Percentiles rank a stretch among this genome's conserved stretches.
phyloP scores from a whole-genome alignment of 2,329 filamentous ascomycete species.

The Fusarium tricinctum region DNA sequence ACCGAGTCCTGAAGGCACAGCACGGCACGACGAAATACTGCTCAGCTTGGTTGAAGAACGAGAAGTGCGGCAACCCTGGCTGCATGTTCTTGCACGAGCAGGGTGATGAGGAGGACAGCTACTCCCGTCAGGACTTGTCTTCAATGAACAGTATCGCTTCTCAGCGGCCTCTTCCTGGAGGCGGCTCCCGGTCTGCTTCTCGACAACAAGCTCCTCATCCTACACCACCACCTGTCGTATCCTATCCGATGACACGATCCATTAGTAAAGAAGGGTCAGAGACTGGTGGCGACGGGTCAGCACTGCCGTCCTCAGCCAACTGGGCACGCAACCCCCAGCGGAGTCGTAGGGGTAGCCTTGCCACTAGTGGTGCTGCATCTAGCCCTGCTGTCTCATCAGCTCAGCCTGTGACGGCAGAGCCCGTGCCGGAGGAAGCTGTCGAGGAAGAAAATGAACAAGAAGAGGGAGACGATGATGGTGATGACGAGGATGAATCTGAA shows the following conservation, averaged over 20 bases:
- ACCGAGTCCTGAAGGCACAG: conserved; percentile 83
- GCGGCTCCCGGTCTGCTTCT: conserved; percentile 66
- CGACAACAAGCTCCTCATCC: conserved; percentile 63
- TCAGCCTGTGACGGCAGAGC: conserved; percentile 67
- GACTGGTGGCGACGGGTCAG: conserved; percentile 82
- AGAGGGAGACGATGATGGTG: conserved; percentile 1
- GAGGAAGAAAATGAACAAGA: conserved; percentile 50
- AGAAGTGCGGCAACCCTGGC: conserved; percentile 93
- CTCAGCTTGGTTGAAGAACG: conserved; percentile 94
- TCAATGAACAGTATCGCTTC: conserved; percentile 93
- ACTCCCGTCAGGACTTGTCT: conserved; percentile 92
- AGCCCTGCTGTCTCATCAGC: conserved; percentile 81
- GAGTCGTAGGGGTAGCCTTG: conserved; percentile 81
- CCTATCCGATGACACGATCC: conserved; percentile 79
- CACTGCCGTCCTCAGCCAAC: conserved; percentile 91
- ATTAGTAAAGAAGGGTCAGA: conserved; percentile 83
- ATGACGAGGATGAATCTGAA: not conserved
- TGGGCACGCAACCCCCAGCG: conserved; percentile 83
- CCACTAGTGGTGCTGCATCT: conserved; percentile 83
- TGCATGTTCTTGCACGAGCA: conserved; percentile 99
- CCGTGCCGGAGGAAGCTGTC: conserved; percentile 59
- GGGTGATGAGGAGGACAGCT: conserved; percentile 98
- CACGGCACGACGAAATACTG: conserved; percentile 97
- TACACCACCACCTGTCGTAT: conserved; percentile 56
- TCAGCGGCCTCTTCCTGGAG: conserved; percentile 73